phyloP scores from a whole-genome alignment of 2,329 filamentous ascomycete species.

The Colletotrichum magnum region DNA sequence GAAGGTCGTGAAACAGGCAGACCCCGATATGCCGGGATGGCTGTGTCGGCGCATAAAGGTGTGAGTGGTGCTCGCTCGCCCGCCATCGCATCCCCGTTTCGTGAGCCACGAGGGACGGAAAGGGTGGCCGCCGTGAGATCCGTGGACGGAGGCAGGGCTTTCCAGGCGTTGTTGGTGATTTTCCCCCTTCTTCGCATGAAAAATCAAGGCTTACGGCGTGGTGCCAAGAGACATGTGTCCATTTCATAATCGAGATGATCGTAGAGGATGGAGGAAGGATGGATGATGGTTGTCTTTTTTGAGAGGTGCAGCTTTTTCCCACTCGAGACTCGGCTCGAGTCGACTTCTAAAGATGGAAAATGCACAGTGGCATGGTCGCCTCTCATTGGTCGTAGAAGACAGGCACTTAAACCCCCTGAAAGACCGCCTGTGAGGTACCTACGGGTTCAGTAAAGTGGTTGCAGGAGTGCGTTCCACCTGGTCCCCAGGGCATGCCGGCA shows the following conservation, averaged over 20 bases:
- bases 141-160: slow-evolving; percentile 1
- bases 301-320: not conserved
- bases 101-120: slow-evolving; percentile 9
- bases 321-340: not conserved
- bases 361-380: slow-evolving; percentile 7
- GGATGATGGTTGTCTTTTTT: not conserved
- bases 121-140: slow-evolving; percentile 1
- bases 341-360: slow-evolving; percentile 34
- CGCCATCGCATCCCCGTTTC: slow-evolving; percentile 15
- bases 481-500: no score
- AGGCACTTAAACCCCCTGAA: slow-evolving; percentile 26
- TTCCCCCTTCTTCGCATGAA: slow-evolving; percentile 28
- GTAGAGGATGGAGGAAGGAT: not conserved
- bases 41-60: slow-evolving; percentile 35
- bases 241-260: not conserved
- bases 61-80: slow-evolving; percentile 28
- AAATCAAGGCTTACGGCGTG: slow-evolving; percentile 12
- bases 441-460: no score
- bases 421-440: no score
- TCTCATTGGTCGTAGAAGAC: slow-evolving; percentile 24
- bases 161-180: not conserved
- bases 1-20: slow-evolving; percentile 22
- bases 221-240: slow-evolving; percentile 16
- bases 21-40: slow-evolving; percentile 21
- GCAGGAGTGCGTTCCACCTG: no score